Percentiles rank a stretch among this genome's conserved stretches.
phyloP scores from a whole-genome alignment of 2,329 filamentous ascomycete species.

The Ambrosiella xylebori region DNA sequence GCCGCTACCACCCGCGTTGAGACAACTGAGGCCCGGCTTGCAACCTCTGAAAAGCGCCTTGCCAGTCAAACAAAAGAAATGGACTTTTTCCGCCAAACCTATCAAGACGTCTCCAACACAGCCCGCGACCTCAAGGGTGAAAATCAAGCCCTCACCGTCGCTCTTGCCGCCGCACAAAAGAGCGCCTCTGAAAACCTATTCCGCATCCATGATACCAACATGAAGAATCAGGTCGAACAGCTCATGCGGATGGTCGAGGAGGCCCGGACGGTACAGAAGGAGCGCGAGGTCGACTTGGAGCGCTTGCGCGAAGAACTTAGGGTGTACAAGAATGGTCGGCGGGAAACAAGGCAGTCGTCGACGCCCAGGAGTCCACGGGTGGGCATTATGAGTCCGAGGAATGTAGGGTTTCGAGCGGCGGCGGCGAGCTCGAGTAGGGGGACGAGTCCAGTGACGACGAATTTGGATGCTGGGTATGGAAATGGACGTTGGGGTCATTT shows the following conservation, averaged over 20 bases:
- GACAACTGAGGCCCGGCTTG: constrained; percentile 3
- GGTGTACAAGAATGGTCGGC: constrained; percentile 29
- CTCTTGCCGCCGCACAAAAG: constrained; percentile 24
- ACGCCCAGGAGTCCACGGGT: constrained; percentile 41
- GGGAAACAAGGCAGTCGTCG: constrained; percentile 38
- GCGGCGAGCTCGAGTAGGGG: constrained; percentile 29
- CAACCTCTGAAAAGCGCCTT: constrained; percentile 21
- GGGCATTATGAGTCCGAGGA: constrained; percentile 34
- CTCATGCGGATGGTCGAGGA: constrained; percentile 25
- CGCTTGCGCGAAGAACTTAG: constrained; percentile 32
- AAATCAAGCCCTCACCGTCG: constrained; percentile 27
- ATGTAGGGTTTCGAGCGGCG: constrained; percentile 16
- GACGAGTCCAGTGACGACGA: constrained; percentile 29
- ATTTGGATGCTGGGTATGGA: constrained; percentile 18
- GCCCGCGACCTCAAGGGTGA: constrained; percentile 29
- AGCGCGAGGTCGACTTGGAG: constrained; percentile 35
- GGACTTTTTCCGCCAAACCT: constrained; percentile 40
- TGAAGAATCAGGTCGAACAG: constrained; percentile 20
- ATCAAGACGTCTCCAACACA: constrained; percentile 38
- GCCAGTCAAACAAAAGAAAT: constrained; percentile 26
- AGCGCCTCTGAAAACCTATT: constrained; percentile 29
- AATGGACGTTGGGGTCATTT: constrained; percentile 29
- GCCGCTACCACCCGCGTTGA: constrained; percentile 6
- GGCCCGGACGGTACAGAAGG: constrained; percentile 26
- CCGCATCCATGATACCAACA: constrained; percentile 31